A percentile compares a stretch with the other conserved stretches of the same genome.
phyloP scores from a whole-genome alignment of 2,329 filamentous ascomycete species.

The Rhynchosporium secalis region DNA sequence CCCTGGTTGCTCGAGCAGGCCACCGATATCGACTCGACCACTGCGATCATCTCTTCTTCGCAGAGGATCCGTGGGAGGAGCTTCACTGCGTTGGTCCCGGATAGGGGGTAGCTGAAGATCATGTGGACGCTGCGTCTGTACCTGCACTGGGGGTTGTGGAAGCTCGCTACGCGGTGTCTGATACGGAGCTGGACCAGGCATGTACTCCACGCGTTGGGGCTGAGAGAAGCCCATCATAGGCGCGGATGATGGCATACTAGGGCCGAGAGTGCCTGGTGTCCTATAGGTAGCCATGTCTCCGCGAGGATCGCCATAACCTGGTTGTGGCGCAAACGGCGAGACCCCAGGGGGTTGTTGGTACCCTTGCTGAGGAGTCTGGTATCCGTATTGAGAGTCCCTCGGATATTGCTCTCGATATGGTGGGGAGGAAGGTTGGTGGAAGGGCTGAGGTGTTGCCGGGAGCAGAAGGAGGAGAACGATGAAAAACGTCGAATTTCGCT shows the following conservation, averaged over 20 bases:
- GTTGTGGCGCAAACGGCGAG: conserved; percentile 31
- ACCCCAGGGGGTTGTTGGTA: conserved; percentile 29
- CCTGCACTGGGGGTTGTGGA: conserved; percentile 36
- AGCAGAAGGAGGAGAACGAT: conserved; percentile 48
- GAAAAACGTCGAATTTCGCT: conserved; percentile 63
- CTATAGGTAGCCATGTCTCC: conserved; percentile 34
- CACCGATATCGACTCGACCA: conserved; percentile 59
- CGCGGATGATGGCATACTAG: conserved; percentile 39
- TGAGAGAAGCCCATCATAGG: conserved; percentile 49
- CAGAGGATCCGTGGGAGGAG: conserved; percentile 32
- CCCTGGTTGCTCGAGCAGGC: conserved; percentile 58
- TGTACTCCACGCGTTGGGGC: conserved; percentile 49
- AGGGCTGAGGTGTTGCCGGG: conserved; percentile 32
- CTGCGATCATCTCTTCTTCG: conserved; percentile 51
- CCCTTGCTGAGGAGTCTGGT: conserved; percentile 33
- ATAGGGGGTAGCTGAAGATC: conserved; percentile 46
- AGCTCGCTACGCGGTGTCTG: conserved; percentile 56
- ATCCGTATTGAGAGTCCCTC: conserved; percentile 38
- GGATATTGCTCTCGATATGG: conserved; percentile 35
- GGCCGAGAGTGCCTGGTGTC: conserved; percentile 28
- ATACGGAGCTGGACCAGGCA: conserved; percentile 44
- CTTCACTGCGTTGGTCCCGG: conserved; percentile 40
- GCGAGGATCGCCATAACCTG: conserved; percentile 31
- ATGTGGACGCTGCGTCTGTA: conserved; percentile 38
- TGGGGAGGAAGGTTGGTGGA: conserved; percentile 31